Conservation (phyloP, 495 filamentous ascomycete species). For the Penicillium canariense region DNA sequence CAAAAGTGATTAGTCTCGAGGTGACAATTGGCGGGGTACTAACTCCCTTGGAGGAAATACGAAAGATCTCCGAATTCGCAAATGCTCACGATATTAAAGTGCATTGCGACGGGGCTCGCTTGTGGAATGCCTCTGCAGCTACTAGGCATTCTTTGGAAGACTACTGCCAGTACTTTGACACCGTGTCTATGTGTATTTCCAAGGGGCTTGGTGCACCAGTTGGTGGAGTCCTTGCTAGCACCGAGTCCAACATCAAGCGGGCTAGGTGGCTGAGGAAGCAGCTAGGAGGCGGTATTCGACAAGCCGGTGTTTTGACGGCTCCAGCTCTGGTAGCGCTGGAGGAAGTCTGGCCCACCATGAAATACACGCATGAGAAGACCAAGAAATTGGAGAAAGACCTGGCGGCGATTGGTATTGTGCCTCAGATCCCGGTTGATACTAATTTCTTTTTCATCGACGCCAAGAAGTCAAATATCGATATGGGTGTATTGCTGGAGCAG, state of each 20-base stretch:
- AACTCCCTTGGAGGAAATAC: constrained; percentile 31
- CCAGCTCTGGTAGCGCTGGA: constrained; percentile 38
- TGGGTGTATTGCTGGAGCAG: constrained; percentile 23
- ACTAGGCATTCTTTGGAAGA: constrained; percentile 17
- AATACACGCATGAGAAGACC: constrained; percentile 51
- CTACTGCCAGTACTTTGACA: constrained; percentile 27
- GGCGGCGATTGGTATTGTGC: constrained; percentile 55
- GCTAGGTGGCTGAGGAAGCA: constrained; percentile 27
- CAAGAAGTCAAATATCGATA: constrained; percentile 26
- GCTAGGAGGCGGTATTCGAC: constrained; percentile 28
- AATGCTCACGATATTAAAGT: constrained; percentile 29
- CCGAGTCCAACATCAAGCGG: constrained; percentile 15
- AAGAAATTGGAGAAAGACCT: constrained; percentile 53
- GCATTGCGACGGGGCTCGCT: constrained; percentile 35
- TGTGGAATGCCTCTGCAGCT: constrained; percentile 32
- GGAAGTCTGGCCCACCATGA: constrained; percentile 62
- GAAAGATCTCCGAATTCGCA: constrained; percentile 30
- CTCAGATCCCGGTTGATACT: constrained; percentile 63
- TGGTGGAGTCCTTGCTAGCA: constrained; percentile 21
- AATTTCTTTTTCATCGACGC: constrained; percentile 79
- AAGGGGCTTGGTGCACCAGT: constrained; percentile 31
- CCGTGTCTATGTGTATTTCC: constrained; percentile 25
- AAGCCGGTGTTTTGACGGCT: constrained; percentile 26
- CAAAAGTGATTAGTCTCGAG: constrained; percentile 34
- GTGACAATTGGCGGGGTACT: constrained; percentile 32